phyloP scores from a whole-genome alignment of 176 grass and related monocot genomes.

The Elymus sibiricus region DNA sequence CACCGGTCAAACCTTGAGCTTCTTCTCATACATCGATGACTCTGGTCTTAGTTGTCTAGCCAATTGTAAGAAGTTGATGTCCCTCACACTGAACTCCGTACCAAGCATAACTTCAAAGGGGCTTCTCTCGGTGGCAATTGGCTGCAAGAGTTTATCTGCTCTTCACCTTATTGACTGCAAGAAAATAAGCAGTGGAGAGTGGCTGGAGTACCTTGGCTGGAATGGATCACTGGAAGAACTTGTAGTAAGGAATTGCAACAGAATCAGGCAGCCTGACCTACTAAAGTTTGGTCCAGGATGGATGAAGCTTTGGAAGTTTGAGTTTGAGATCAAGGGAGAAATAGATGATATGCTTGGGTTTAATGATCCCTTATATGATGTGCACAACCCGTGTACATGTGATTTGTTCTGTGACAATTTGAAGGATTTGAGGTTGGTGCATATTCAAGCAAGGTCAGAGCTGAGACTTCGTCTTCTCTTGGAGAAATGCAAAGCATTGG shows the following conservation, averaged over 20 bases:
- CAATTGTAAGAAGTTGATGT: slow-evolving; percentile 46
- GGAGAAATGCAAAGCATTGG: slow-evolving; percentile 22
- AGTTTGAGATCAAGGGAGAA: slow-evolving; percentile 35
- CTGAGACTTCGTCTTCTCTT: slow-evolving; percentile 20
- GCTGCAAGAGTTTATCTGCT: slow-evolving; percentile 51
- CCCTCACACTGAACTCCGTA: slow-evolving; percentile 1
- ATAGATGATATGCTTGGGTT: background rate
- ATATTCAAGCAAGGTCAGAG: background rate
- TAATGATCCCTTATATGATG: background rate
- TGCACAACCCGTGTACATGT: background rate
- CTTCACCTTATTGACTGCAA: slow-evolving; percentile 46
- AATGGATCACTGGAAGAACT: slow-evolving; percentile 42
- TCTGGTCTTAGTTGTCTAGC: slow-evolving; percentile 41
- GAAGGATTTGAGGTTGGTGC: slow-evolving; percentile 40
- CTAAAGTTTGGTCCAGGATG: slow-evolving; percentile 19
- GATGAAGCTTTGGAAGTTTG: slow-evolving; percentile 38
- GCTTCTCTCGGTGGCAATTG: slow-evolving; percentile 28
- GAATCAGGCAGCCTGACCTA: slow-evolving; percentile 32
- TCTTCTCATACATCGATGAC: slow-evolving; percentile 23
- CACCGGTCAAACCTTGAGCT: slow-evolving; percentile 11
- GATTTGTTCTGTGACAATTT: slow-evolving; percentile 31
- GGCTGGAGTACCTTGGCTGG: slow-evolving; percentile 51
- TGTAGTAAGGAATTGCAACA: slow-evolving; percentile 23
- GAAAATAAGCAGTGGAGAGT: slow-evolving; percentile 38
- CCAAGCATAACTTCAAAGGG: background rate